Conservation (phyloP, 2,329 filamentous ascomycete genomes). For the Verticillium tricorpus region DNA sequence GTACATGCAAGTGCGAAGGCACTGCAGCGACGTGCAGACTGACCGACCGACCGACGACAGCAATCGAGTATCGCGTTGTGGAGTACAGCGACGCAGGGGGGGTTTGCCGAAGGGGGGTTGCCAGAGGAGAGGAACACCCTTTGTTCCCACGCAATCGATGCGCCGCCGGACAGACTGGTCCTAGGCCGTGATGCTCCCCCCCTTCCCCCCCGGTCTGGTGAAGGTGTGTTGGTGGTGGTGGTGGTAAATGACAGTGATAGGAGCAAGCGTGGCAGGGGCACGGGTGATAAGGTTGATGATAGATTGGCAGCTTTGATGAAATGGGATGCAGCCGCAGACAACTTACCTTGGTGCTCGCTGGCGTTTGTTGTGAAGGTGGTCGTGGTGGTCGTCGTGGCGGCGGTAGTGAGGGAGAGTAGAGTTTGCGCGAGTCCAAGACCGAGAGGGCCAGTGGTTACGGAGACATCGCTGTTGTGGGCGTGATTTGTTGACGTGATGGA, state of each 20-base stretch:
- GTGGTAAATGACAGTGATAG: not conserved
- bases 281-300: not conserved
- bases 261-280: not conserved
- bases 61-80: not conserved
- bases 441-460: not conserved
- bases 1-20: not conserved
- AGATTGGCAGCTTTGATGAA: not conserved
- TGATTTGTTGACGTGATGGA: not conserved
- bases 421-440: not conserved
- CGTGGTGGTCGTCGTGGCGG: no score
- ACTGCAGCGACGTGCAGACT: not conserved
- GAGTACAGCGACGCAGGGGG: not conserved
- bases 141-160: not conserved
- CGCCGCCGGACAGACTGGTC: not conserved
- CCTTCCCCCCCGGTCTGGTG: not conserved
- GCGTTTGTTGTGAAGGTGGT: not conserved
- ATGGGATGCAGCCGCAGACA: not conserved
- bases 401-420: not conserved
- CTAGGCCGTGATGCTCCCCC: not conserved
- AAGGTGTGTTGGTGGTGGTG: not conserved
- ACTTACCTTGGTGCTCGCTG: not conserved
- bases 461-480: not conserved
- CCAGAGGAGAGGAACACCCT: not conserved
- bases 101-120: not conserved
- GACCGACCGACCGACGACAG: not conserved